Evolutionary conservation across 768 basidiomycete species (phyloP).

Genomic region (Pisolithus albus): DNA sequence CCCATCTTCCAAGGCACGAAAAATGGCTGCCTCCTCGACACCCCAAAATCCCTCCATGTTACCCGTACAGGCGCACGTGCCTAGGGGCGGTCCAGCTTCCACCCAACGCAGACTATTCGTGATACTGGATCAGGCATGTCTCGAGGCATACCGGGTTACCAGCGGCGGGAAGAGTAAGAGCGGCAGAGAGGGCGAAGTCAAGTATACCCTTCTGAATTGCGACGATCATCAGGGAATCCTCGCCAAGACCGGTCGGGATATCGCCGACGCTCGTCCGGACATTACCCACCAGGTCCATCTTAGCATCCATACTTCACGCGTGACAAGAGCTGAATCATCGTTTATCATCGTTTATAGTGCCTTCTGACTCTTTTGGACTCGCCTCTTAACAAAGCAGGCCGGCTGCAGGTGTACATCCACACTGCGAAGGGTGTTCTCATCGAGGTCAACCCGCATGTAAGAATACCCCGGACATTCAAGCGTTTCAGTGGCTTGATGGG

Average conservation of each 20-base stretch:
- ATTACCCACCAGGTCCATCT: conserved; percentile 90
- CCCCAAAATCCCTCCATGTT: conserved; percentile 70
- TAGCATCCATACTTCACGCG: not conserved
- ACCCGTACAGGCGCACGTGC: conserved; percentile 74
- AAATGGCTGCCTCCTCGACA: conserved; percentile 42
- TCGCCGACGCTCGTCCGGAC: conserved; percentile 97
- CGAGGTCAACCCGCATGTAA: conserved; percentile 95
- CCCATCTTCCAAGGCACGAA: conserved; percentile 48
- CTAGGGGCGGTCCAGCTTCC: conserved; percentile 46
- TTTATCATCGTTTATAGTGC: conserved; percentile 47
- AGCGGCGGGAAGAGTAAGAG: conserved; percentile 47
- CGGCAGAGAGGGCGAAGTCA: conserved; percentile 67
- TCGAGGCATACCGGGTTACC: conserved; percentile 89
- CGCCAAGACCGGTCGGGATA: conserved; percentile 95
- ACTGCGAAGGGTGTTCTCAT: conserved; percentile 94
- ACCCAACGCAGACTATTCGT: conserved; percentile 75
- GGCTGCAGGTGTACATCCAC: conserved; percentile 96
- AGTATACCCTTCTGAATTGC: conserved; percentile 95
- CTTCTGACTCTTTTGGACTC: conserved; percentile 94
- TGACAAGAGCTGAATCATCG: not conserved
- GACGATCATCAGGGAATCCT: conserved; percentile 99
- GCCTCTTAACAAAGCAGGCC: conserved; percentile 94
- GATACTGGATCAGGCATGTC: conserved; percentile 87
- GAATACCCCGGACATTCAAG: conserved; percentile 98
- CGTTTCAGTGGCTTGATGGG: conserved; percentile 98